phyloP scores from a whole-genome alignment of 2,329 filamentous ascomycete species.

The Pseudogymnoascus sp. region DNA sequence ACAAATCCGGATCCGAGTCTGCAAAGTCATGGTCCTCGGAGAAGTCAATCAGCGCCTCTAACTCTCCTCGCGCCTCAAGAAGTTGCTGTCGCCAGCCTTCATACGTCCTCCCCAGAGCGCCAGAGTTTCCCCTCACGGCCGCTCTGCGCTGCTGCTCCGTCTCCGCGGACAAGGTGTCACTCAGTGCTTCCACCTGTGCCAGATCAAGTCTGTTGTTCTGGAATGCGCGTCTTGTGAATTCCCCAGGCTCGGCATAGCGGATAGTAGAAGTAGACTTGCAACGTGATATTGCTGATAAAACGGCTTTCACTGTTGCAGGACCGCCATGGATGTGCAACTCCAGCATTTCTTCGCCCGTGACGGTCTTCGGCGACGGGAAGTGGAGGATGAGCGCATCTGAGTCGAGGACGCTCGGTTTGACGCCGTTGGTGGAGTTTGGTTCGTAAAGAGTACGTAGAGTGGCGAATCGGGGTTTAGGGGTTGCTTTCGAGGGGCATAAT shows the following conservation, averaged over 20 bases:
- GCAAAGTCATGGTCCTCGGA: slow-evolving; percentile 97
- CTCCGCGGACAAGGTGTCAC: slow-evolving; percentile 56
- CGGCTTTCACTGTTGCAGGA: slow-evolving; percentile 76
- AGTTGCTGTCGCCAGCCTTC: slow-evolving; percentile 72
- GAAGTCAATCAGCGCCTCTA: slow-evolving; percentile 95
- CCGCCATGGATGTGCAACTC: slow-evolving; percentile 95
- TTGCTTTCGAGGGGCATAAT: slow-evolving; percentile 46
- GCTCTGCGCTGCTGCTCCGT: slow-evolving; percentile 90
- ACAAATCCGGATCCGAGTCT: slow-evolving; percentile 65
- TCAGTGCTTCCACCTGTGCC: slow-evolving; percentile 66
- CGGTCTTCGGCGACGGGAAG: slow-evolving; percentile 72
- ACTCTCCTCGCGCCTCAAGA: slow-evolving; percentile 74
- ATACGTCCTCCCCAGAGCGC: slow-evolving; percentile 63
- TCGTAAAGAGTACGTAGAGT: slow-evolving; percentile 66
- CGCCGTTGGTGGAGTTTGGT: slow-evolving; percentile 34
- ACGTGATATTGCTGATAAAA: slow-evolving; percentile 61
- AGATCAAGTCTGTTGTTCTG: slow-evolving; percentile 77
- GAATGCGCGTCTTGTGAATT: slow-evolving; percentile 91
- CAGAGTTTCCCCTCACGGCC: slow-evolving; percentile 69
- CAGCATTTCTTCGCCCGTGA: slow-evolving; percentile 85
- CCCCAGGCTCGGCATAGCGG: slow-evolving; percentile 86
- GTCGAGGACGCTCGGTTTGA: slow-evolving; percentile 50
- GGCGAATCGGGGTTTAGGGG: slow-evolving; percentile 55
- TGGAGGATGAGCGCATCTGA: slow-evolving; percentile 71
- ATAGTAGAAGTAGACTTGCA: slow-evolving; percentile 38